A percentile compares a stretch with the other conserved stretches of the same genome.
Conservation (phyloP, 116 monocot species). For the Dioscorea cayenensis region DNA sequence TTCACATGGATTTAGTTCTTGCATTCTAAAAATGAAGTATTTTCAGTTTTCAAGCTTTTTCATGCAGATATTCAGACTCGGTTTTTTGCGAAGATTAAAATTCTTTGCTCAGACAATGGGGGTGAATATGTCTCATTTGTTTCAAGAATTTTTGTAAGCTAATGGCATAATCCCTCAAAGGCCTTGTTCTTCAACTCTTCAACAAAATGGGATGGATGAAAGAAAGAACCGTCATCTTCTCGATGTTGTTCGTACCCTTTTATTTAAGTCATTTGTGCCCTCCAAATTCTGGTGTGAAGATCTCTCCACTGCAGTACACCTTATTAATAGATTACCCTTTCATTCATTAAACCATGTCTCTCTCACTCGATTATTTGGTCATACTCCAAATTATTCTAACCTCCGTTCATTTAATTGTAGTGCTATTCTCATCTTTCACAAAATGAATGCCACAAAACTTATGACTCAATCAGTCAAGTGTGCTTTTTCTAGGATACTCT, state of each 20-base stretch:
- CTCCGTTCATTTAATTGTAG: background rate
- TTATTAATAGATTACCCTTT: background rate
- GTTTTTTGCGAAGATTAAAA: background rate
- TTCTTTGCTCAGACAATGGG: background rate
- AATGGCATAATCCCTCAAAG: background rate
- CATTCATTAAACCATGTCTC: background rate
- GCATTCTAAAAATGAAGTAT: background rate
- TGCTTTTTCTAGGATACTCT: background rate
- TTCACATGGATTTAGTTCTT: background rate
- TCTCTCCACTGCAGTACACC: background rate
- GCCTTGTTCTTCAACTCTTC: background rate
- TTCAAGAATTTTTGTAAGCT: background rate
- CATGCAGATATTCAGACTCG: background rate
- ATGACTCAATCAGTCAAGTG: background rate
- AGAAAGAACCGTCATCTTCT: background rate
- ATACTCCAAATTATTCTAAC: background rate
- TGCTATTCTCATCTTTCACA: background rate
- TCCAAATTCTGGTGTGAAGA: background rate
- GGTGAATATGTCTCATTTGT: background rate
- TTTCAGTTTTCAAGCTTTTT: background rate
- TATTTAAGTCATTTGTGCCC: background rate
- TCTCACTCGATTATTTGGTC: background rate
- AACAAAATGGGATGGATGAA: background rate
- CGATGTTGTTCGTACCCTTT: background rate
- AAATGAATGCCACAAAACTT: background rate